A percentile compares a stretch with the other conserved stretches of the same genome.
These are phyloP conservation scores for Penicillium occitanis DNA, from an alignment of 2,329 filamentous ascomycete species.

Conservation along the genomic window DNA sequence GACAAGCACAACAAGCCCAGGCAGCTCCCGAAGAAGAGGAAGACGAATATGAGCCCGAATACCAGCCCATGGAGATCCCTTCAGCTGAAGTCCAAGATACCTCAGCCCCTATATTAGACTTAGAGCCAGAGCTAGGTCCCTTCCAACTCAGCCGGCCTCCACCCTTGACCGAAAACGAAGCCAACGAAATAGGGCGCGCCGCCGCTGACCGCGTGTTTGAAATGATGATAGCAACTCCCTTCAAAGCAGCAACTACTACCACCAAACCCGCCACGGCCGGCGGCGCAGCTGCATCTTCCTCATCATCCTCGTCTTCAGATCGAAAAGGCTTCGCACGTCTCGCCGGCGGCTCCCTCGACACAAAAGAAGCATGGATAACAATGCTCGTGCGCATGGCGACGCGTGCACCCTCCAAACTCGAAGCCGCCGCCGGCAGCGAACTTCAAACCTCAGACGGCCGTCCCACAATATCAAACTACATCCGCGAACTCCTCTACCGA, in stretches of 20 bases:
- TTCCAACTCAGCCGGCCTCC: conserved; percentile 79
- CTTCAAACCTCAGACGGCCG: conserved; percentile 28
- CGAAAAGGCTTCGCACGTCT: conserved; percentile 71
- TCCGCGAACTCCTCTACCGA: conserved; percentile 76
- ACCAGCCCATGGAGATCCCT: conserved; percentile 64
- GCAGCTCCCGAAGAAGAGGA: conserved; percentile 63
- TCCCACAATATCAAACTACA: conserved; percentile 57
- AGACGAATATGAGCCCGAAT: conserved; percentile 90
- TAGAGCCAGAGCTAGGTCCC: conserved; percentile 63
- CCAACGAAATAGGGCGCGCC: conserved; percentile 70
- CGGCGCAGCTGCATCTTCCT: background rate
- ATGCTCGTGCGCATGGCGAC: conserved; percentile 84
- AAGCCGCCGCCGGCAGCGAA: conserved; percentile 40
- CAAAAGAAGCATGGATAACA: conserved; percentile 85
- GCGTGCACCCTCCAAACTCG: conserved; percentile 69
- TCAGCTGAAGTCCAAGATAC: conserved; percentile 21
- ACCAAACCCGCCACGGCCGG: conserved; percentile 48
- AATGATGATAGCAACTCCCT: conserved; percentile 67
- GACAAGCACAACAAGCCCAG: conserved; percentile 35
- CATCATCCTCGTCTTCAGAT: background rate
- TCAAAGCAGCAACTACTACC: conserved; percentile 45
- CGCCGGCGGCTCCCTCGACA: conserved; percentile 77
- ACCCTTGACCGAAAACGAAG: conserved; percentile 68
- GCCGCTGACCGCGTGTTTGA: conserved; percentile 75
- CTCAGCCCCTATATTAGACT: conserved; percentile 64